Base-by-base conservation (phyloP, 2,329 filamentous ascomycete species). In the Anisogramma anomala region DNA sequence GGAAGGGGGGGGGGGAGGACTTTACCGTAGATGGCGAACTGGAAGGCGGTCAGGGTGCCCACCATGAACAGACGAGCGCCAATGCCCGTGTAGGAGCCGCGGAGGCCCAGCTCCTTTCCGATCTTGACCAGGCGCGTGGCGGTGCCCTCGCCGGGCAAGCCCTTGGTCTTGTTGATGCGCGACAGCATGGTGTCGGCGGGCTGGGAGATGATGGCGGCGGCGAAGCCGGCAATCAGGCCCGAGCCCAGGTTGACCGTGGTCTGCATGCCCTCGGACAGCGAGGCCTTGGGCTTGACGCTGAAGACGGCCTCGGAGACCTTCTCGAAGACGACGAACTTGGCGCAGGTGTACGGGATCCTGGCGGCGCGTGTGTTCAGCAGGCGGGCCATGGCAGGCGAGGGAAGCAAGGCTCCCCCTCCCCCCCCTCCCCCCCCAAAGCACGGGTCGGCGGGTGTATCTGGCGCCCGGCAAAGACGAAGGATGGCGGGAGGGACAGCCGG, bases 141-240 rank as follows among this genome's bases (percentile, higher is more conserved):
- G 53, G 77, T 83, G 54, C 79, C 70, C 67, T 84, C 79, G 64
- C 79, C 79, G 43, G 79, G 78, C 42, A 72, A 64, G 61, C 77
- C 79, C 50, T 77, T 74, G 62, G 76, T 79, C 75, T 82, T 82
- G 76, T 84, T 84, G 71, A 84, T 82, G 73, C 82, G 83, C 64
- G 69, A 76, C 50, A 84, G 74, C 79, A 83, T 83, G 54, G 79
- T 84, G 61, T 84, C 79, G 57, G 79, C 79, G 52, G 79, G 79
- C 64, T 84, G 79, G 50, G 79, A 84, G 58, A 84, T 70, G 55
- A 83, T 61, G 58, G 79, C 79, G 52, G 79, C 79, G 53, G 79
- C 79, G 64, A 84, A 79, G 75, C 79, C 79, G 54, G 79, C 79
- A 52, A 82, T 68, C 51, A 84, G 68, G 74, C 79, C 79, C 55